phyloP scores from a whole-genome alignment of 2,329 filamentous ascomycete species.

The Epichloe baconii region DNA sequence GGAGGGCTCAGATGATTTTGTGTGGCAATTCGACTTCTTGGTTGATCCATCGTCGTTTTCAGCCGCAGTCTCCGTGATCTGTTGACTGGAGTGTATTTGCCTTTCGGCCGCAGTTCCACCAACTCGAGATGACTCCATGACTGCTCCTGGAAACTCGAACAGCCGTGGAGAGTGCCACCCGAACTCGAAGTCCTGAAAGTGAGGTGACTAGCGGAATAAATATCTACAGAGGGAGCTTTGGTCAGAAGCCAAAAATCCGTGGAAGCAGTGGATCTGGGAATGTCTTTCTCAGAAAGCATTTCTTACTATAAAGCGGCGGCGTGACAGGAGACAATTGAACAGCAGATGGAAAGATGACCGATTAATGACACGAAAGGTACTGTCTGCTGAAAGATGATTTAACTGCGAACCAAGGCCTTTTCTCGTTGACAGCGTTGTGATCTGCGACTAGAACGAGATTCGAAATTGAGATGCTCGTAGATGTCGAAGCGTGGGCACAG shows the following conservation, averaged over 20 bases:
- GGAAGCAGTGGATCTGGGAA: neutral
- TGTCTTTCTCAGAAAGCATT: neutral
- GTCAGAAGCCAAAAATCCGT: neutral
- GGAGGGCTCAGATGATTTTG: neutral
- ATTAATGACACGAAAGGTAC: neutral
- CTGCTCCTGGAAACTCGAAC: neutral
- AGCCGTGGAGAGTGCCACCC: neutral
- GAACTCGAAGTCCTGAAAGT: neutral
- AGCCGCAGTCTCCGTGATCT: neutral
- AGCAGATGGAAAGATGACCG: neutral
- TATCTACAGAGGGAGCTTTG: neutral
- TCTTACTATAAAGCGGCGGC: neutral
- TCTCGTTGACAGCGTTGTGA: neutral
- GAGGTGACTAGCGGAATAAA: neutral
- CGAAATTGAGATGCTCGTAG: neutral
- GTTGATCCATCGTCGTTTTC: neutral
- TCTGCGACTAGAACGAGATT: neutral
- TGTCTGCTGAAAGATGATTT: neutral
- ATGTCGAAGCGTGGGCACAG: neutral
- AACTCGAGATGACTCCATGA: slow-evolving; percentile 1
- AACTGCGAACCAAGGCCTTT: neutral
- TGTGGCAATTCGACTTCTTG: neutral
- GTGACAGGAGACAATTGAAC: neutral
- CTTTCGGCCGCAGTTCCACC: neutral
- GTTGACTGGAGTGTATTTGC: neutral